Evolutionary conservation across 139 green algal genomes (phyloP).

Genomic region (Monoraphidium neglectum): DNA sequence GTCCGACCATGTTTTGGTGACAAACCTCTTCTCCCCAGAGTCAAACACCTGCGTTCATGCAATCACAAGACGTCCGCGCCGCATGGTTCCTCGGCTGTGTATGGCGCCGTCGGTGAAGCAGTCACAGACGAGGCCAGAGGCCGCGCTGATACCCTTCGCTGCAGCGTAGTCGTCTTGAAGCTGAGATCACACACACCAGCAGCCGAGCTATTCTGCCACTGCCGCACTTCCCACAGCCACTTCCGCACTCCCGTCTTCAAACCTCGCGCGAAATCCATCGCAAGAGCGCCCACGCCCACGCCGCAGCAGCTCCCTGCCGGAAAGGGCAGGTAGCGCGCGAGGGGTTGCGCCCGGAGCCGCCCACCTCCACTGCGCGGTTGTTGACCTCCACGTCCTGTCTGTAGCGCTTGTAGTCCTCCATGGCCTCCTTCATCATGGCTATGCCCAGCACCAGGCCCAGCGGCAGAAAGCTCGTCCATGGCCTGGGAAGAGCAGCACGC

Average conservation of each 20-base stretch:
- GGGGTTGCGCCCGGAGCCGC: slow-evolving; percentile 25
- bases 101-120: no score
- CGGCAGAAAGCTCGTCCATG: slow-evolving; percentile 61
- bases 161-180: no score
- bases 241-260: no score
- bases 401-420: slow-evolving; percentile 80
- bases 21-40: slow-evolving; percentile 22
- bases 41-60: slow-evolving; percentile 32
- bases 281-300: no score
- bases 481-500: slow-evolving; percentile 9
- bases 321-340: slow-evolving; percentile 12
- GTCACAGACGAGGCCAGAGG: no score
- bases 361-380: slow-evolving; percentile 61
- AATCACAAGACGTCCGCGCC: not conserved
- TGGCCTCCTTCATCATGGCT: slow-evolving; percentile 75
- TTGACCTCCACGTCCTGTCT: slow-evolving; percentile 75
- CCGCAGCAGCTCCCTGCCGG: no score
- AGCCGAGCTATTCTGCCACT: no score
- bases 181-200: no score
- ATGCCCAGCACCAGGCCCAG: slow-evolving; percentile 78
- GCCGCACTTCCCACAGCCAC: no score
- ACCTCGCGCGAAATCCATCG: no score
- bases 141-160: no score
- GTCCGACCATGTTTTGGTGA: slow-evolving; percentile 51
- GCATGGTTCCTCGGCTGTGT: no score